phyloP scores from a whole-genome alignment of 768 basidiomycete species.

The Rossbeevera mucosa region DNA sequence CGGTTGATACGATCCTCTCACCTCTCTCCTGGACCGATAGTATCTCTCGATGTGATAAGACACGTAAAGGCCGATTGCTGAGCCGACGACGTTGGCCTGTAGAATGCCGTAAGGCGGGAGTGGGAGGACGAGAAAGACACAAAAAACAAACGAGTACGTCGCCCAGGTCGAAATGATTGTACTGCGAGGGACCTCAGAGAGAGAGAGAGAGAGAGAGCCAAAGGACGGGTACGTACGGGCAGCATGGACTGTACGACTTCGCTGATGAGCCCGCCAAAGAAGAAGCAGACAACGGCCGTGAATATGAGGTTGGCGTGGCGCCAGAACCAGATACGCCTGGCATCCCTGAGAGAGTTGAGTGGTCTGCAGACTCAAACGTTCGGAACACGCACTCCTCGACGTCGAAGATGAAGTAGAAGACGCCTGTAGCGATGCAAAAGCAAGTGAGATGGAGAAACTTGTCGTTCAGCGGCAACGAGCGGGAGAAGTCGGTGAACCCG shows the following conservation, averaged over 20 bases:
- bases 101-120: slow-evolving; percentile 4
- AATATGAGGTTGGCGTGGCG: slow-evolving; percentile 65
- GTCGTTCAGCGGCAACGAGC: slow-evolving; percentile 66
- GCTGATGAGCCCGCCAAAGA: slow-evolving; percentile 76
- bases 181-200: slow-evolving; percentile 34
- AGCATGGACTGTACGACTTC: slow-evolving; percentile 78
- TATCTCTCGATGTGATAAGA: slow-evolving; percentile 69
- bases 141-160: slow-evolving; percentile 58
- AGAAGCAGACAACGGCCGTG: slow-evolving; percentile 65
- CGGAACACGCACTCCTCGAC: slow-evolving; percentile 76
- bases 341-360: slow-evolving; percentile 45
- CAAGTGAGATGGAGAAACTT: slow-evolving; percentile 78
- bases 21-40: slow-evolving; percentile 77
- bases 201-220: neutral
- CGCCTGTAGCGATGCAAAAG: slow-evolving; percentile 66
- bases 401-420: slow-evolving; percentile 86
- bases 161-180: slow-evolving; percentile 67
- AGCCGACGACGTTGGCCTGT: slow-evolving; percentile 78
- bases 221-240: slow-evolving; percentile 44
- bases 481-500: slow-evolving; percentile 70
- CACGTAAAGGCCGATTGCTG: slow-evolving; percentile 59
- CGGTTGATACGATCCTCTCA: slow-evolving; percentile 26
- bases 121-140: neutral
- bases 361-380: too few species aligned
- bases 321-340: slow-evolving; percentile 85